phyloP scores from a whole-genome alignment of 176 grass and related monocot species.

The Thalia dealbata region DNA sequence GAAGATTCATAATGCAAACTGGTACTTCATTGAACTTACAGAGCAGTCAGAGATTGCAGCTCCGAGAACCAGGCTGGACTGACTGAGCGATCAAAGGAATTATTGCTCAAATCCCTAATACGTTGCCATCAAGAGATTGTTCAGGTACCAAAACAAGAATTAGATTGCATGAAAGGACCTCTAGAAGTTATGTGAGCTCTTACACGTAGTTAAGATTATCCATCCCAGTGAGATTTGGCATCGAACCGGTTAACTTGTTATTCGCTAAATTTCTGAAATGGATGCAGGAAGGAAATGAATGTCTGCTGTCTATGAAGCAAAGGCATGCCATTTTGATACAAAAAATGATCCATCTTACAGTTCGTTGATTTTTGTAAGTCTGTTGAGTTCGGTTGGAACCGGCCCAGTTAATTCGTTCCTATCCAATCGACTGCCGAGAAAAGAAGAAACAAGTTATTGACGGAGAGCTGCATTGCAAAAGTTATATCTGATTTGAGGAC shows the following conservation, averaged over 20 bases:
- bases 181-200: slow-evolving; percentile 12
- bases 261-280: slow-evolving; percentile 73
- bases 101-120: slow-evolving; percentile 85
- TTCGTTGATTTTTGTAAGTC: slow-evolving; percentile 47
- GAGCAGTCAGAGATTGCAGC: slow-evolving; percentile 32
- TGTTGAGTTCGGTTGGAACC: slow-evolving; percentile 64
- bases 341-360: slow-evolving; percentile 52
- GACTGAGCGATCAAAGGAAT: slow-evolving; percentile 59
- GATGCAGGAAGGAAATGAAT: slow-evolving; percentile 10
- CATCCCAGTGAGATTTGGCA: slow-evolving; percentile 74
- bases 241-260: slow-evolving; percentile 54
- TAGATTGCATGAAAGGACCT: slow-evolving; percentile 9
- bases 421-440: slow-evolving; percentile 52
- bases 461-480: not conserved
- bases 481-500: not conserved
- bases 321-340: not conserved
- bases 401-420: slow-evolving; percentile 53
- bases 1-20: slow-evolving; percentile 11
- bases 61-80: slow-evolving; percentile 66
- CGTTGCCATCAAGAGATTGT: not conserved
- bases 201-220: slow-evolving; percentile 61
- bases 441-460: slow-evolving; percentile 5
- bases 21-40: slow-evolving; percentile 35
- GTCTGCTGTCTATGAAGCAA: not conserved
- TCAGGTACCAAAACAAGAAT: not conserved